Evolutionary conservation across 306 rosid genomes (phyloP).

Genomic region (Echinosophora koreensis): DNA sequence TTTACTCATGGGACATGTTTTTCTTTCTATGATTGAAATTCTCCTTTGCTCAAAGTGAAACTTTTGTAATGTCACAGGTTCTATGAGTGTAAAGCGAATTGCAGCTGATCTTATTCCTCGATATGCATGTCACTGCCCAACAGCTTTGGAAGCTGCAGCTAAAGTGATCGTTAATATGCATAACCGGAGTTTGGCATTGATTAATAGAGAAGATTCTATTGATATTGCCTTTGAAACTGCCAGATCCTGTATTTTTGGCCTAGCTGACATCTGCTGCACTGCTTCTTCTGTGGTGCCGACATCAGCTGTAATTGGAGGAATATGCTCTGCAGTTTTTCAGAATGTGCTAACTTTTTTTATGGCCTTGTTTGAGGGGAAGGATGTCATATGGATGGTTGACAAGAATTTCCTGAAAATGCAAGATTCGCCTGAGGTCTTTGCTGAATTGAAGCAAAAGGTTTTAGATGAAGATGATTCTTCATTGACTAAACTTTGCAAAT

Average conservation of each 20-base stretch:
- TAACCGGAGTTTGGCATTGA: slow-evolving; percentile 67
- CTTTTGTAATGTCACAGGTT: slow-evolving; percentile 61
- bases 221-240: slow-evolving; percentile 86
- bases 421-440: slow-evolving; percentile 63
- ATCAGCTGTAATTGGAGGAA: slow-evolving; percentile 79
- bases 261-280: slow-evolving; percentile 71
- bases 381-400: slow-evolving; percentile 64
- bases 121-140: slow-evolving; percentile 83
- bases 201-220: slow-evolving; percentile 66
- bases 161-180: slow-evolving; percentile 84
- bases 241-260: slow-evolving; percentile 73
- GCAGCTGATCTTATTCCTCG: slow-evolving; percentile 92
- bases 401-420: slow-evolving; percentile 68
- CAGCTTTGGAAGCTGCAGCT: slow-evolving; percentile 88
- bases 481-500: slow-evolving; percentile 61
- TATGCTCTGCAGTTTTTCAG: slow-evolving; percentile 82
- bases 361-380: slow-evolving; percentile 72
- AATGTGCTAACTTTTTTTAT: slow-evolving; percentile 73
- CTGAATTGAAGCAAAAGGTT: slow-evolving; percentile 65
- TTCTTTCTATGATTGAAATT: slow-evolving; percentile 28
- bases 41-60: slow-evolving; percentile 45
- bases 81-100: slow-evolving; percentile 82
- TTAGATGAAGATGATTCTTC: slow-evolving; percentile 68
- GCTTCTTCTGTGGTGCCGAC: slow-evolving; percentile 74
- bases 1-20: background rate